Base-by-base conservation (phyloP, 2,329 filamentous ascomycete genomes). In the Parastagonospora avenae region DNA sequence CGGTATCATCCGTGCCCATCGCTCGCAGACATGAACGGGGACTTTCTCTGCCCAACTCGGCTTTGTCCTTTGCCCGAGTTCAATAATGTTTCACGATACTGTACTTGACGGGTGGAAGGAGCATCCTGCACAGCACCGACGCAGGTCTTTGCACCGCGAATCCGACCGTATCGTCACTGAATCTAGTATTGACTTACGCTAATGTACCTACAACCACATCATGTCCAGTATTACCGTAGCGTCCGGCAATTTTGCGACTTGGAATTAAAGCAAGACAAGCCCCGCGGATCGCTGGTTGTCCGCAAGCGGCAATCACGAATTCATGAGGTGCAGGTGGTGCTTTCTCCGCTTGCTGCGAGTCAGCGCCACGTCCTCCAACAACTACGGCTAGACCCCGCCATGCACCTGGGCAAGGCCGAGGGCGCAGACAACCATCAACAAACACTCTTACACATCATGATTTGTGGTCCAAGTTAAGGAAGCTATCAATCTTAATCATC, bases 391-490 rank as follows among this genome's bases (percentile, higher is more conserved):
- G 37, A 10, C 37, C 15, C 7, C 50, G 54, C 57, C 43, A 63
- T 63, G 59, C 62, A n/a, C n/a, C n/a, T n/a, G n/a, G n/a, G n/a
- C n/a, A 62, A 58, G 56, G 59, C 51, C 50, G 48, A 55, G 53
- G 35, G 52, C 49, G 50, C 54, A 54, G 39, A 44, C 49, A 33
- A 45, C 46, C 36, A 42, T 55, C 50, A 28, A 42, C 39, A 39
- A 51, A 43, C 37, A 59, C 53, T 54, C 37, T 35, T 32, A 41
- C 30, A 37, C 36, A 3, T 24, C 37, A 27, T 39, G 19, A n/a
- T 16, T 16, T 16, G 33, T 37, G 33, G 33, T 14, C 33, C 14
- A 16, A 16, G 8, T 9, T 14, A 3, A n/a, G 14, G 12, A 16
- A 37, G 3, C 11, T 9, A 37, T 14, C 37, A 39, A 6, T 52